phyloP scores from a whole-genome alignment of 1,284 basidiomycete species.

The Ceratobasidium theobromae region DNA sequence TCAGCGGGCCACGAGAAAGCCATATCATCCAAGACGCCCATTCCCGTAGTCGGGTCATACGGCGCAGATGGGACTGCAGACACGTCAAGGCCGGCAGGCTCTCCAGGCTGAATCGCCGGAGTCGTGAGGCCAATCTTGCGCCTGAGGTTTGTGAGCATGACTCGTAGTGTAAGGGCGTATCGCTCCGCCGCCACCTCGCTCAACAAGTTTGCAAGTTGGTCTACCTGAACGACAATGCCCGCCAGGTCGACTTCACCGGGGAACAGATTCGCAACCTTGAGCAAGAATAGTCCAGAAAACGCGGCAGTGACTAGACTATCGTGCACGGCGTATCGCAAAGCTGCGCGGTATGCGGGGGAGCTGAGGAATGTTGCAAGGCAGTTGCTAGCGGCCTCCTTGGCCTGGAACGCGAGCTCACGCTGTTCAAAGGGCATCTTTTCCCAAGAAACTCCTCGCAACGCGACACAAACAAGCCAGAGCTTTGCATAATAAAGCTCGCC shows the following conservation, averaged over 20 bases:
- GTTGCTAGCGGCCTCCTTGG: slow-evolving; percentile 85
- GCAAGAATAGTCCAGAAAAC: slow-evolving; percentile 87
- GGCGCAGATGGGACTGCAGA: slow-evolving; percentile 33
- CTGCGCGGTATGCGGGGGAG: slow-evolving; percentile 75
- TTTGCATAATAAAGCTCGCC: slow-evolving; percentile 90
- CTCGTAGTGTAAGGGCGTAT: slow-evolving; percentile 85
- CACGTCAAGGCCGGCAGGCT: slow-evolving; percentile 33
- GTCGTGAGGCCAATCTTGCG: slow-evolving; percentile 76
- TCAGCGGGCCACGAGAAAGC: slow-evolving; percentile 76
- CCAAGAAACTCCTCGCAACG: slow-evolving; percentile 86
- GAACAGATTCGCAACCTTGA: slow-evolving; percentile 89
- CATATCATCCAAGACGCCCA: slow-evolving; percentile 67
- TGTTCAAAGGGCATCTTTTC: slow-evolving; percentile 94
- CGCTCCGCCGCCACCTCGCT: slow-evolving; percentile 86
- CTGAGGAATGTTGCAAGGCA: slow-evolving; percentile 80
- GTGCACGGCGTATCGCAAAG: slow-evolving; percentile 86
- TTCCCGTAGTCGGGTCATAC: slow-evolving; percentile 36
- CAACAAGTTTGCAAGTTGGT: slow-evolving; percentile 77
- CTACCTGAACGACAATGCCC: slow-evolving; percentile 74
- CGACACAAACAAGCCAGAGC: slow-evolving; percentile 90
- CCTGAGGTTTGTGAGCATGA: slow-evolving; percentile 86
- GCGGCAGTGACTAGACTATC: slow-evolving; percentile 89
- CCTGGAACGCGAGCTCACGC: slow-evolving; percentile 89
- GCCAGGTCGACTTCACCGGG: slow-evolving; percentile 75
- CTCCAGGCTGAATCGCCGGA: slow-evolving; percentile 49